phyloP scores from a whole-genome alignment of 129 eudicot species.

The Centaurea solstitialis region DNA sequence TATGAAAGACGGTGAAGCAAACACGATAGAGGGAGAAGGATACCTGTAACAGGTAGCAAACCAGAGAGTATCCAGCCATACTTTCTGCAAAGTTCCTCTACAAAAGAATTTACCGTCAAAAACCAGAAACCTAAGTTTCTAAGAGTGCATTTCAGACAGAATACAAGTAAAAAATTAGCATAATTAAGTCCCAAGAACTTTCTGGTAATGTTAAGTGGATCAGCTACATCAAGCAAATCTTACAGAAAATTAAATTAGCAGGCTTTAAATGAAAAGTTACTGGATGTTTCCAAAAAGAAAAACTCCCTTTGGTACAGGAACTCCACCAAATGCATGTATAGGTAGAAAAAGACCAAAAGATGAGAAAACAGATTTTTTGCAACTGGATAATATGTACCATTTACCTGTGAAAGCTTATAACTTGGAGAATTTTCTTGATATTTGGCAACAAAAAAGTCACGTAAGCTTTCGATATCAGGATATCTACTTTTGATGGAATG shows the following conservation, averaged over 20 bases:
- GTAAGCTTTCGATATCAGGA: conserved; percentile 75
- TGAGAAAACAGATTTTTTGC: neutral
- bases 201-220: neutral
- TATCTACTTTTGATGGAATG: conserved; percentile 97
- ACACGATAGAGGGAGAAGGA: neutral
- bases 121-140: neutral
- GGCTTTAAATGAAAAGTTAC: neutral
- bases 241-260: neutral
- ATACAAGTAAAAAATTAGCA: neutral
- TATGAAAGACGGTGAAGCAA: no score
- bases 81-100: conserved; percentile 99
- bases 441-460: conserved; percentile 89
- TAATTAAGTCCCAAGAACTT: neutral
- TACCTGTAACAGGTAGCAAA: conserved; percentile 96
- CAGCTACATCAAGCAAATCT: neutral
- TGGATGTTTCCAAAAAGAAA: neutral
- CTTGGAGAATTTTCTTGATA: conserved; percentile 88
- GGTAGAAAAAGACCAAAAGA: neutral
- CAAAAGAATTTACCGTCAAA: neutral
- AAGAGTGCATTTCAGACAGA: neutral
- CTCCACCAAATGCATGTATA: neutral
- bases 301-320: neutral
- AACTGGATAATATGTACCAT: conserved; percentile 16
- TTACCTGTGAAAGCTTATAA: conserved; percentile 99
- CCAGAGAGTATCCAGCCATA: conserved; percentile 99